Evolutionary conservation across 2,329 filamentous ascomycete genomes (phyloP), one percentile per base, ranked within the genome.

Genomic region (Epichloe gansuensis): DNA sequence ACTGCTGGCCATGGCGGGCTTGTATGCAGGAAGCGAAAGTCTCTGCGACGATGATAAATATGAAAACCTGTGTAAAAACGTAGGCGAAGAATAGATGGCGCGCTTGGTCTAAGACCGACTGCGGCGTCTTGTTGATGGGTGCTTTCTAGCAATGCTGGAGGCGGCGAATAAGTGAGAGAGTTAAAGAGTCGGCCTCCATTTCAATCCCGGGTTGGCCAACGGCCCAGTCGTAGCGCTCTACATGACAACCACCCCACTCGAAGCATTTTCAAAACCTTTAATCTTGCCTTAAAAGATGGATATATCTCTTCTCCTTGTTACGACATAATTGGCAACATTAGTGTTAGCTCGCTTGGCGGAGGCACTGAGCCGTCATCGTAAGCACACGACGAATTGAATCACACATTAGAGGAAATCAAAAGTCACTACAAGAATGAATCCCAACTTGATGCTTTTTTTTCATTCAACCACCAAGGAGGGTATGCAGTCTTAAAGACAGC

Each of bases 401-500:
- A 21, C 11, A 11, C 6, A 45, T 31, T 21, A 38, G 8, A 25
- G 1, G 25, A 38, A 12, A 3, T 35, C 12, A 13, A 21, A 13
- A 13, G 21, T 21, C 34, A 8, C 13, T 31, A 38, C 31, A 13
- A 35, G 42, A 54, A 55, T 57, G 55, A 56, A 60, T 57, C 60
- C 59, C 60, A 63, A 60, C 67, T 68, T 68, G 65, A 68, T 64
- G 64, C 60, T 67, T 49, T 60, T 60, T 71, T 45, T 66, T 67
- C 66, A 70, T 73, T 66, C 64, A 68, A 71, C 66, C 69, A 71
- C 66, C 71, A 70, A 71, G 68, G 31, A 68, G 66, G 65, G 66
- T 65, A 59, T 63, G 63, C 64, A 68, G 67, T 66, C 68, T 60
- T 65, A 65, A 65, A 69, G 68, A 73, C 71, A 67, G 69, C 70